These are phyloP conservation scores for Aspergillus nidulans DNA, from an alignment of 495 filamentous ascomycete genomes.

Conservation along the genomic window DNA sequence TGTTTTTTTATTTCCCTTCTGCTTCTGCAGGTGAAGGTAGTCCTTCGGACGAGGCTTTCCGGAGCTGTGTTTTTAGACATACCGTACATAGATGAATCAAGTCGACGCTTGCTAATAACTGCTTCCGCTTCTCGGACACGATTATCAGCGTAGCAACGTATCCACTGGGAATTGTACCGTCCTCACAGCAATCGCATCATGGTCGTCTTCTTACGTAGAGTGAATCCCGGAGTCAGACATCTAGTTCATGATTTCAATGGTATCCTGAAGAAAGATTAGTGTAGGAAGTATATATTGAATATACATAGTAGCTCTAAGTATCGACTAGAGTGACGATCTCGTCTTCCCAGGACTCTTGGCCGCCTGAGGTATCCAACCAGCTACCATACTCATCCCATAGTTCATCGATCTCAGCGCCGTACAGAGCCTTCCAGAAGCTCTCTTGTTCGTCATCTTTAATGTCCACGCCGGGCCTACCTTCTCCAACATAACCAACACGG, in stretches of 20 bases:
- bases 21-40: slow-evolving; percentile 1
- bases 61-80: slow-evolving; percentile 13
- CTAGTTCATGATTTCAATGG: no score
- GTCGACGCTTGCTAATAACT: slow-evolving; percentile 5
- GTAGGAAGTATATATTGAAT: background rate
- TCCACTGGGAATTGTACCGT: background rate
- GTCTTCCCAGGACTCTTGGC: slow-evolving; percentile 26
- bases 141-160: background rate
- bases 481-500: slow-evolving; percentile 42
- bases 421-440: slow-evolving; percentile 67
- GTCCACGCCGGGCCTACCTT: slow-evolving; percentile 27
- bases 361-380: slow-evolving; percentile 28
- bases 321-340: slow-evolving; percentile 22
- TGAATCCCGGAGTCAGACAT: no score
- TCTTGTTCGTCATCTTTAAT: slow-evolving; percentile 23
- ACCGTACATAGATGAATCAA: slow-evolving; percentile 14
- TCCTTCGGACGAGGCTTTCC: background rate
- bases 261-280: no score
- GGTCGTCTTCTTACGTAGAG: background rate
- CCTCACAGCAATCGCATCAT: background rate
- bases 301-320: background rate
- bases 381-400: slow-evolving; percentile 71
- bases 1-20: slow-evolving; percentile 29
- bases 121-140: background rate
- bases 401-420: slow-evolving; percentile 59